Percentiles rank a stretch among this genome's conserved stretches.
phyloP scores from a whole-genome alignment of 805 yeast genomes.

The Ogataea zsoltii region DNA sequence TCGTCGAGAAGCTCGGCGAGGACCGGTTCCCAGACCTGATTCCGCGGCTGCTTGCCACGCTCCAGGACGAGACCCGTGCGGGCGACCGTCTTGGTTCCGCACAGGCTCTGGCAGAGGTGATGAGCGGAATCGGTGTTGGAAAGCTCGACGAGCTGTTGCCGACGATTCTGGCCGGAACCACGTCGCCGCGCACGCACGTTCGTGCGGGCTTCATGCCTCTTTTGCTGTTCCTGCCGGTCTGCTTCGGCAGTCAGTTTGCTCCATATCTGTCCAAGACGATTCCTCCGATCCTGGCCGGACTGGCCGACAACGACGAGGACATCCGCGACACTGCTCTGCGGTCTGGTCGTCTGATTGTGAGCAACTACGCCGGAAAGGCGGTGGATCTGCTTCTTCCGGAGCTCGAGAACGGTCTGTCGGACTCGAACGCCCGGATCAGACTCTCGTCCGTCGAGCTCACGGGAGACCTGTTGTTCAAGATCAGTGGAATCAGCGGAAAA shows the following conservation, averaged over 20 bases:
- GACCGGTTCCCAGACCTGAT: conserved; percentile 91
- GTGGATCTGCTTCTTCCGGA: conserved; percentile 93
- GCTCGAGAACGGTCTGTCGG: conserved; percentile 85
- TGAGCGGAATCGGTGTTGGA: conserved; percentile 84
- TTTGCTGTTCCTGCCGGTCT: conserved; percentile 85
- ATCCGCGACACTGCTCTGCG: conserved; percentile 87
- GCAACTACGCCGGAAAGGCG: conserved; percentile 88
- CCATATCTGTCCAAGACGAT: conserved; percentile 84
- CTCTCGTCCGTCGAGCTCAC: conserved; percentile 92
- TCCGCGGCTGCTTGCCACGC: conserved; percentile 71
- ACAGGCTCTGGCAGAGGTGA: conserved; percentile 92
- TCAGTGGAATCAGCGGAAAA: conserved; percentile 85
- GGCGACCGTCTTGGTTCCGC: conserved; percentile 98
- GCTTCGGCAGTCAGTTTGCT: conserved; percentile 88
- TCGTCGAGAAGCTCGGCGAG: conserved; percentile 95
- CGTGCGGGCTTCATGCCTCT: conserved; percentile 94
- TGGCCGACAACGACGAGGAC: conserved; percentile 86
- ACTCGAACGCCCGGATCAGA: conserved; percentile 81
- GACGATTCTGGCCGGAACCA: conserved; percentile 67
- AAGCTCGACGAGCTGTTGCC: conserved; percentile 92
- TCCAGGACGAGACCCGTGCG: conserved; percentile 72
- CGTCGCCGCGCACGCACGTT: conserved; percentile 63
- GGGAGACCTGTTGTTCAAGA: conserved; percentile 91
- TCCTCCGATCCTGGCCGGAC: conserved; percentile 88
- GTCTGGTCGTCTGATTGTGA: conserved; percentile 89